These are phyloP conservation scores for Ottelia alismoides DNA, from an alignment of 106 monocot genomes.

Conservation along the genomic window DNA sequence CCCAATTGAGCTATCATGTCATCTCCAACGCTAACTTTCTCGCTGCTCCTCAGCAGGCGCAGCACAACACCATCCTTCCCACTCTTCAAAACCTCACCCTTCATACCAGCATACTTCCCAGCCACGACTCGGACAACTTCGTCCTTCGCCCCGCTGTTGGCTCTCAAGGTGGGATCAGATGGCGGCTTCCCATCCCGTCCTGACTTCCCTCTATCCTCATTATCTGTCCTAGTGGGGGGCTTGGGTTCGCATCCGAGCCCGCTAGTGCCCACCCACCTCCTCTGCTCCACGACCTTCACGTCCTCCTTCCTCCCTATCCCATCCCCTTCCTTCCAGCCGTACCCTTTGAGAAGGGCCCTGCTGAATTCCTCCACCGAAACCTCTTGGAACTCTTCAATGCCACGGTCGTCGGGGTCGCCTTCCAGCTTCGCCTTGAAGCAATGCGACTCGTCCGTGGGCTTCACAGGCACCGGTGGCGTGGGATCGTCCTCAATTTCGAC, in stretches of 20 bases:
- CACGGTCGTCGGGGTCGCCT: slow-evolving; percentile 52
- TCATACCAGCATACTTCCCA: slow-evolving; percentile 21
- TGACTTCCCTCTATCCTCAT: neutral
- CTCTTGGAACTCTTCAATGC: slow-evolving; percentile 64
- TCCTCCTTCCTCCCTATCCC: slow-evolving; percentile 62
- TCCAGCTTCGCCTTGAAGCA: slow-evolving; percentile 35
- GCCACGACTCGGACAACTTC: slow-evolving; percentile 21
- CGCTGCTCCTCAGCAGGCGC: slow-evolving; percentile 12
- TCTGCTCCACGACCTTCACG: slow-evolving; percentile 45
- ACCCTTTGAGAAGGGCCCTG: slow-evolving; percentile 52
- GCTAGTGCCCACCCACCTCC: slow-evolving; percentile 38
- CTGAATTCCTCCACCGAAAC: slow-evolving; percentile 56
- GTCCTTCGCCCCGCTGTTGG: slow-evolving; percentile 1
- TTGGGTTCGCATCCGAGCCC: slow-evolving; percentile 60
- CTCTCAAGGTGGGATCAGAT: neutral
- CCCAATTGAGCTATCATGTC: slow-evolving; percentile 20
- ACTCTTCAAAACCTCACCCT: slow-evolving; percentile 19
- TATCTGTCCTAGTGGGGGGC: slow-evolving; percentile 4
- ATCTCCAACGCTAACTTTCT: slow-evolving; percentile 19
- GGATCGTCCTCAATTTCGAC: neutral
- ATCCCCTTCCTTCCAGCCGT: slow-evolving; percentile 79
- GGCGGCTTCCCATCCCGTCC: neutral
- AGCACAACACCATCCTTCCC: slow-evolving; percentile 6
- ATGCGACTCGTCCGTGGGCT: slow-evolving; percentile 8
- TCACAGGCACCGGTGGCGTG: neutral